Evolutionary conservation across 2,329 filamentous ascomycete genomes (phyloP).

Genomic region (Cercospora sp.): DNA sequence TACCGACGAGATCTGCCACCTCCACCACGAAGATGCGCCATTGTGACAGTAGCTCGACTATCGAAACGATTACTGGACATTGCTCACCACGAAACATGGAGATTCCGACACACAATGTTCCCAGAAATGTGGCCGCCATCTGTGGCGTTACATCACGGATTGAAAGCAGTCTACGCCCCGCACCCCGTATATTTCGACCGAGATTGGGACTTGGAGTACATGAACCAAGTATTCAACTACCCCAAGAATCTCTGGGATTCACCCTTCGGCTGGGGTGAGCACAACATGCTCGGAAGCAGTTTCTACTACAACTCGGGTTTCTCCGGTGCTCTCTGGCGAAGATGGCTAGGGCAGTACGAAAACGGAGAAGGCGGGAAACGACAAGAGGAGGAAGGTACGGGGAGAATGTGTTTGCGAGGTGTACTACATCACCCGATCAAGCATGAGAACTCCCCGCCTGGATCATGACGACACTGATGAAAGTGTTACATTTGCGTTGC

Average conservation of each 20-base stretch:
- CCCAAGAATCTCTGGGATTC: slow-evolving; percentile 48
- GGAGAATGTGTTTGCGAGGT: slow-evolving; percentile 49
- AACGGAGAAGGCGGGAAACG: slow-evolving; percentile 43
- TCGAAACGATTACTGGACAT: slow-evolving; percentile 70
- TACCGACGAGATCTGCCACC: slow-evolving; percentile 57
- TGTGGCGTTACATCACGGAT: slow-evolving; percentile 70
- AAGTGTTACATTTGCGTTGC: background rate
- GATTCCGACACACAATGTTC: slow-evolving; percentile 69
- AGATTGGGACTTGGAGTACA: slow-evolving; percentile 59
- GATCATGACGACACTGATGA: slow-evolving; percentile 7
- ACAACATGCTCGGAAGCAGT: slow-evolving; percentile 52
- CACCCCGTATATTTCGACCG: slow-evolving; percentile 80
- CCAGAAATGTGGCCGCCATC: slow-evolving; percentile 79
- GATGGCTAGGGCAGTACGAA: slow-evolving; percentile 52
- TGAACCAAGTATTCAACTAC: slow-evolving; percentile 52
- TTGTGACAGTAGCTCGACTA: slow-evolving; percentile 73
- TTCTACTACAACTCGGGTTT: slow-evolving; percentile 56
- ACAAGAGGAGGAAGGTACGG: slow-evolving; percentile 42
- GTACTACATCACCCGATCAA: slow-evolving; percentile 53
- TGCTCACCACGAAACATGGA: slow-evolving; percentile 75
- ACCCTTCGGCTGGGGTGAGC: slow-evolving; percentile 54
- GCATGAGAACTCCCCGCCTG: slow-evolving; percentile 44
- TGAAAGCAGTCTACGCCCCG: slow-evolving; percentile 76
- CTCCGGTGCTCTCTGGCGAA: slow-evolving; percentile 49
- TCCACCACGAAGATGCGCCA: slow-evolving; percentile 71